Conservation (phyloP, 305 asterid species). For the Plantago coronopus region DNA sequence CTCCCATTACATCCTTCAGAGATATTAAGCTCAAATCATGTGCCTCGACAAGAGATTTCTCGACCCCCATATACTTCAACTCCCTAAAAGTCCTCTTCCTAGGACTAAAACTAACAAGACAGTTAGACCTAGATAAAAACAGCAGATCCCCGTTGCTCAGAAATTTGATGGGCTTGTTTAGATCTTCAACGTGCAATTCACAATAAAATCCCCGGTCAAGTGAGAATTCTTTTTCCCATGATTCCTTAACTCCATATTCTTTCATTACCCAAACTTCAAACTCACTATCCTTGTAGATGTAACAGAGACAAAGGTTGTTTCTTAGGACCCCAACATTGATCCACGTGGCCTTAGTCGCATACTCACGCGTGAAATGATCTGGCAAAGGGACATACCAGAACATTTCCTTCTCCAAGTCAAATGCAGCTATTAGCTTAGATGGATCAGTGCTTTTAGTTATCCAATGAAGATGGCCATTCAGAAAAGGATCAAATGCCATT, state of each 20-base stretch:
- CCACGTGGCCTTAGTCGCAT: constrained; percentile 33
- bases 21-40: constrained; percentile 47
- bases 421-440: constrained; percentile 38
- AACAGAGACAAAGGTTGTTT: constrained; percentile 47
- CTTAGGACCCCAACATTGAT: constrained; percentile 38
- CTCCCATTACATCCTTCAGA: constrained; percentile 33
- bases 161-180: constrained; percentile 42
- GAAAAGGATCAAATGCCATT: constrained; percentile 39
- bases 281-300: constrained; percentile 30
- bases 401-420: constrained; percentile 42
- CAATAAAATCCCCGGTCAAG: constrained; percentile 43
- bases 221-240: constrained; percentile 46
- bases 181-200: constrained; percentile 35
- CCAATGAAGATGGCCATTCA: constrained; percentile 47
- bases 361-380: constrained; percentile 30
- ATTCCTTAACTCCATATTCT: constrained; percentile 42
- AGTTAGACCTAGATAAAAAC: constrained; percentile 36
- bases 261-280: constrained; percentile 60
- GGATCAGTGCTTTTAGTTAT: constrained; percentile 31
- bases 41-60: constrained; percentile 20
- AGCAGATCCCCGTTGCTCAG: constrained; percentile 45
- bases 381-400: constrained; percentile 38
- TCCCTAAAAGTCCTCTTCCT: constrained; percentile 39
- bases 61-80: constrained; percentile 27
- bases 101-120: constrained; percentile 43